Evolutionary conservation across 192 early-diverging fungal species (phyloP), one percentile per base, ranked within the genome.

Genomic region (Linnemannia schmuckeri): DNA sequence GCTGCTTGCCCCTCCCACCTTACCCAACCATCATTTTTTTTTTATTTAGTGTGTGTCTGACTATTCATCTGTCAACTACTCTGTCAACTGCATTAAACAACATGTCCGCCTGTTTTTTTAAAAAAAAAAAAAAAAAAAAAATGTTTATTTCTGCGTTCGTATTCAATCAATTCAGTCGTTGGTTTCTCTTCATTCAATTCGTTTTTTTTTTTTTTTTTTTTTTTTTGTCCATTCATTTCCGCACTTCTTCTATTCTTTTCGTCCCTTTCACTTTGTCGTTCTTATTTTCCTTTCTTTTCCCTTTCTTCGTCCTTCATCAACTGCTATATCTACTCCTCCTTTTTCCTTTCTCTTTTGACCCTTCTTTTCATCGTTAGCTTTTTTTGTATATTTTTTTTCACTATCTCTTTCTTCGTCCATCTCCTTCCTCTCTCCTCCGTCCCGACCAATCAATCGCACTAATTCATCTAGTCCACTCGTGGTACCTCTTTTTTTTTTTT

Each of bases 361-460:
- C 8, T 35, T 20, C 5, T 71, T 15, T 41, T 41, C 66, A 18
- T 35, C 35, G 66, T 37, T 17, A 27, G 12, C 33, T 69, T 37
- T 10, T 18, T 69, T 18, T 27, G n/a, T 66, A 24, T 68, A 12
- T 27, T 41, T 38, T 79, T 37, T 24, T 35, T 37, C 20, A 42
- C 70, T 79, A 35, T 72, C n/a, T 79, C 54, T 76, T n/a, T 76
- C 35, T 72, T 13, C 55, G 20, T 33, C 68, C 70, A 20, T 42
- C 22, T 57, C 24, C n/a, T 55, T 40, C 17, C 30, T 52, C 18
- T 24, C 49, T 70, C 71, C 77, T 66, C 61, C 57, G 30, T 33
- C 44, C 27, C 46, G 52, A 75, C 33, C 49, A 75, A 55, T 75
- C 33, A 35, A 57, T 24, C 22, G 35, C 75, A 68, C 18, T 44